Evolutionary conservation across 371 early-diverging fungal species (phyloP).

Genomic region (Syncephalastrum sp.): DNA sequence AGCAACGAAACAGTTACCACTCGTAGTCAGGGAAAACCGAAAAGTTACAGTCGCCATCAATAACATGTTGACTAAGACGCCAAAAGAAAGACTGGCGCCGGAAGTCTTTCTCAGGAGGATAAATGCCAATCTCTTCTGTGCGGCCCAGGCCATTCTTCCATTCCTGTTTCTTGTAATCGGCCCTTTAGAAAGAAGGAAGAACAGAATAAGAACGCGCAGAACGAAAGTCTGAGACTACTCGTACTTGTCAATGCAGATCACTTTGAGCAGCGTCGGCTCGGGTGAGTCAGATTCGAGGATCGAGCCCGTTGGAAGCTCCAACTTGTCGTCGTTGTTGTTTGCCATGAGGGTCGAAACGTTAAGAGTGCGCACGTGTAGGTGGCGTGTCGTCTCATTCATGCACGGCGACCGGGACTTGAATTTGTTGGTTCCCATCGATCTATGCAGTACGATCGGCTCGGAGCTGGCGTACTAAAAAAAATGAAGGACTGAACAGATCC

Average conservation of each 20-base stretch:
- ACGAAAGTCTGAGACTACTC: background rate
- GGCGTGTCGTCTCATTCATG: no score
- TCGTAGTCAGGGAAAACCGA: conserved; percentile 67
- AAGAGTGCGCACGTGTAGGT: no score
- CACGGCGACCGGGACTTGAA: no score
- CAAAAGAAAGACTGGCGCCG: conserved; percentile 61
- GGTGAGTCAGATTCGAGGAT: conserved; percentile 37
- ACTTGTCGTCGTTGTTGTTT: no score
- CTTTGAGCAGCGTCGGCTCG: conserved; percentile 26
- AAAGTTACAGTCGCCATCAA: conserved; percentile 60
- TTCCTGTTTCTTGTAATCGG: conserved; percentile 35
- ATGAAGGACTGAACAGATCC: no score
- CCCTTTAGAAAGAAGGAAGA: background rate
- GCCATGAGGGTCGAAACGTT: no score
- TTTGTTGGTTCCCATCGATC: no score
- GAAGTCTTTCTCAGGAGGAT: conserved; percentile 52
- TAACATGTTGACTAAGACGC: conserved; percentile 54
- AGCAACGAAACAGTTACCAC: conserved; percentile 24
- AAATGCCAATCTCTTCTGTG: conserved; percentile 61
- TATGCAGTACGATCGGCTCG: no score
- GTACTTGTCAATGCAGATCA: conserved; percentile 18
- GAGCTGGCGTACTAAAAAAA: no score
- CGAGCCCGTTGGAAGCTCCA: conserved; percentile 24
- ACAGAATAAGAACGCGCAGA: background rate
- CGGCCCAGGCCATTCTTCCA: conserved; percentile 76